phyloP scores from a whole-genome alignment of 192 early-diverging fungal species.

The Glomus cerebriforme region DNA sequence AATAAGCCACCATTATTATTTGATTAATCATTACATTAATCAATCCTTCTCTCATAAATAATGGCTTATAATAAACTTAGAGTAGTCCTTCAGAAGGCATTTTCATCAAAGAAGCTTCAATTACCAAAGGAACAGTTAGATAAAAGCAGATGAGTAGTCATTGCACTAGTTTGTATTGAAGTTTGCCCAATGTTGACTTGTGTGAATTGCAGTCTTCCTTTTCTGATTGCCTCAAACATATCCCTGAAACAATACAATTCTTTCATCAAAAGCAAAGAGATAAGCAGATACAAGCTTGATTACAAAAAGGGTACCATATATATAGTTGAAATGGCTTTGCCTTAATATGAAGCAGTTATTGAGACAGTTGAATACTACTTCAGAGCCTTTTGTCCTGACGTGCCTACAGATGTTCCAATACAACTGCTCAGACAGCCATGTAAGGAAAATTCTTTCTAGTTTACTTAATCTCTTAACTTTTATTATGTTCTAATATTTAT shows the following conservation, averaged over 20 bases:
- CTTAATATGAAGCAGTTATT: conserved; percentile 26
- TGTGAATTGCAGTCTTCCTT: conserved; percentile 28
- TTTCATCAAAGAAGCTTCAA: conserved; percentile 3
- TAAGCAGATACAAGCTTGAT: conserved; percentile 26
- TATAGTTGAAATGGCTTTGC: conserved; percentile 10
- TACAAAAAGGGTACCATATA: conserved; percentile 21
- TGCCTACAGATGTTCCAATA: not conserved
- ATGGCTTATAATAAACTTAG: too few species aligned
- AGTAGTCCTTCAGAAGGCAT: not conserved
- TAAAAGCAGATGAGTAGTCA: conserved; percentile 18
- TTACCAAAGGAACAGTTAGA: conserved; percentile 8
- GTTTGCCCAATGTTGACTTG: not conserved
- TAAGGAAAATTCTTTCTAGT: conserved; percentile 12
- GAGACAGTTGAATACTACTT: not conserved
- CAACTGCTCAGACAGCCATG: not conserved
- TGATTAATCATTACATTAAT: too few species aligned
- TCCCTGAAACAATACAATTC: conserved; percentile 9
- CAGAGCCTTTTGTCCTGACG: not conserved
- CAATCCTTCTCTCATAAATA: too few species aligned
- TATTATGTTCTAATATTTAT: not conserved
- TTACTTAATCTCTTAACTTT: too few species aligned
- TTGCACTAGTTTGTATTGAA: conserved; percentile 16
- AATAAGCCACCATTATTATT: too few species aligned
- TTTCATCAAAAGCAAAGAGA: conserved; percentile 22
- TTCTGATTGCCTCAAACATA: conserved; percentile 27